Conservation (phyloP, 495 filamentous ascomycete species). For the Xylaria longipes region DNA sequence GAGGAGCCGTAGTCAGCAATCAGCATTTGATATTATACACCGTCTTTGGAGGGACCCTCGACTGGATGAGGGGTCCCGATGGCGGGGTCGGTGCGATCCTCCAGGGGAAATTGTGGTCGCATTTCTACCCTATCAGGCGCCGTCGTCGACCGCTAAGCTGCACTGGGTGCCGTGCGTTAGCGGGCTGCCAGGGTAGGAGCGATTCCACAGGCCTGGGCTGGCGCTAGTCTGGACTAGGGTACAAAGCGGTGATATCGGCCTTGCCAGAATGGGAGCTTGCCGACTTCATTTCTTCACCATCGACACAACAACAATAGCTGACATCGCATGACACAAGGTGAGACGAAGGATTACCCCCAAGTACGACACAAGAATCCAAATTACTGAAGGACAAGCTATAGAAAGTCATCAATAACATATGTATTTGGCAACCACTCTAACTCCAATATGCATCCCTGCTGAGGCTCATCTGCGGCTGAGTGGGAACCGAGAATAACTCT, state of each 20-base stretch:
- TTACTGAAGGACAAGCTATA: background rate
- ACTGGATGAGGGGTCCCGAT: slow-evolving; percentile 15
- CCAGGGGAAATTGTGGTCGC: slow-evolving; percentile 1
- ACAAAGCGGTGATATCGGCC: slow-evolving; percentile 19
- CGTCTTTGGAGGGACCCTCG: background rate
- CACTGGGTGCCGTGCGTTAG: background rate
- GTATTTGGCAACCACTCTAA: background rate
- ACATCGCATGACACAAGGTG: background rate
- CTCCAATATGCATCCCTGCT: background rate
- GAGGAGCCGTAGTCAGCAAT: slow-evolving; percentile 22
- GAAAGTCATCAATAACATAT: background rate
- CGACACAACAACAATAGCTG: background rate
- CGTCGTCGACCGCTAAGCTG: background rate
- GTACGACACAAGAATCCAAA: background rate
- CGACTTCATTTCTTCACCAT: background rate
- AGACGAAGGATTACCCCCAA: background rate
- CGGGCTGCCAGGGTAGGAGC: background rate
- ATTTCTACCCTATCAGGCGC: slow-evolving; percentile 11
- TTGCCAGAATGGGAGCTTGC: slow-evolving; percentile 25
- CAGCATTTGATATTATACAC: slow-evolving; percentile 20
- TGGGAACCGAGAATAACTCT: background rate
- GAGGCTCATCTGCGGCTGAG: background rate
- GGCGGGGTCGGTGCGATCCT: slow-evolving; percentile 18
- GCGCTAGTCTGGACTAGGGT: background rate
- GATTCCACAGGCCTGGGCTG: background rate